Evolutionary conservation across 1,284 basidiomycete species (phyloP), one percentile per base, ranked within the genome.

Genomic region (Neotropicomus parvogracilis): DNA sequence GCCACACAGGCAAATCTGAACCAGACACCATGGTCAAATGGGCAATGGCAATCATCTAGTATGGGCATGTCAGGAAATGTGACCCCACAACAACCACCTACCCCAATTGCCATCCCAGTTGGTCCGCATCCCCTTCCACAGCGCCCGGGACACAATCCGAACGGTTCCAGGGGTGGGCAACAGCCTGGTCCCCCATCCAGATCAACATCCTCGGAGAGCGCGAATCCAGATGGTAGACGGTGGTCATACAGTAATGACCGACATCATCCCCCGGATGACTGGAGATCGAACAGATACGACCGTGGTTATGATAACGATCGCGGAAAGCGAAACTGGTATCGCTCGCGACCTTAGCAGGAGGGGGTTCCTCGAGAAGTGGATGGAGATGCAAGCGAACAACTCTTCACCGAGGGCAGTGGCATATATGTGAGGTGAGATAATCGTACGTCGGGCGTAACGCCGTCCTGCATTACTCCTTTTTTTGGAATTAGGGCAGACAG

Each of bases 141-240:
- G 35, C 63, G 59, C 26, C 59, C 59, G 8, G 3, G 46, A 21
- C 28, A 4, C 1, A 0, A 19, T 39, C 57, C 59, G 13, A 55
- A 40, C 7, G 48, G n/a, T 10, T 41, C 47, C 6, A 49, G 40
- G 17, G 54, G 60, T 3, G 61, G 61, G 35, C 59, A 62, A 48
- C 59, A 50, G 4, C 40, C 59, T 26, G 52, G 50, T 19, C 56
- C 50, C 24, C 40, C 48, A 20, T 33, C 59, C 11, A 46, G 57
- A 48, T 53, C 64, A 27, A 14, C 27, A 4, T 53, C 65, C 1
- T 64, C 42, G 3, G 53, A 55, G 12, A 49, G 57, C 24, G 29
- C 40, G 3, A 19, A 12, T 27, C 36, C 29, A 11, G 59, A 66
- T 27, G 39, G 55, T 29, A 59, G 56, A 31, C 52, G 64, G 40